Base-by-base conservation (phyloP, 2,329 filamentous ascomycete species). In the Xylaria sp. region DNA sequence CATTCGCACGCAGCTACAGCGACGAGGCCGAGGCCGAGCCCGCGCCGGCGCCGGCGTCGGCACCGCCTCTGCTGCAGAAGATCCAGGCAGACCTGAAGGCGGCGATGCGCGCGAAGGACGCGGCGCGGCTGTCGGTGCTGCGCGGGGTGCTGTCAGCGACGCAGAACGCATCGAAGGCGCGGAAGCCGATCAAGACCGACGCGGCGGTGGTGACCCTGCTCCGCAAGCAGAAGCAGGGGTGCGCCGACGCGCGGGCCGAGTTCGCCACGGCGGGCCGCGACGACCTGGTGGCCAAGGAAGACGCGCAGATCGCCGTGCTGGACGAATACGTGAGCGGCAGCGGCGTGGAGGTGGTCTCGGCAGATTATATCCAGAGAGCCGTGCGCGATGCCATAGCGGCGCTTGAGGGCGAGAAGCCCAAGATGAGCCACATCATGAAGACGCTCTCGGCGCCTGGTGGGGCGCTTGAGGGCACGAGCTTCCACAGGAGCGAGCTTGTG, bases 131-230 rank as follows among this genome's bases (percentile, higher is more conserved):
- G 29, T 81, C 86, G 44, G 91, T 92, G 42, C 84, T 95, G 55
- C 90, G 92, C 71, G 79, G 84, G 45, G 81, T 94, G 68, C 85
- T 94, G 70, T 84, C 90, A 36, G 86, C 90, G 69, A 88, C 91
- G 68, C 89, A 90, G 72, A 94, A 94, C 79, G 89, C 90, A 38
- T 90, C 89, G 77, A 94, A 94, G 80, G 93, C 91, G 15, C 76
- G 84, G 44, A 83, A 81, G 44, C 92, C 92, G n/a, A 87, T 94
- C 74, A 83, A 81, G 61, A 92, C 88, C 25, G 91, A 95, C 77
- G 84, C 86, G 69, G 87, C 91, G 74, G 83, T 95, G 62, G 86
- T 93, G 31, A 81, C 84, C 7, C 82, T 94, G 55, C 84, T 96
- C 63, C 85, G 87, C 69, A 90, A 89, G 79, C 86, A 88, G 58